Percentiles rank a stretch among this genome's conserved stretches.
Conservation (phyloP, 2,329 filamentous ascomycete species). For the Diaporthe ampelina region DNA sequence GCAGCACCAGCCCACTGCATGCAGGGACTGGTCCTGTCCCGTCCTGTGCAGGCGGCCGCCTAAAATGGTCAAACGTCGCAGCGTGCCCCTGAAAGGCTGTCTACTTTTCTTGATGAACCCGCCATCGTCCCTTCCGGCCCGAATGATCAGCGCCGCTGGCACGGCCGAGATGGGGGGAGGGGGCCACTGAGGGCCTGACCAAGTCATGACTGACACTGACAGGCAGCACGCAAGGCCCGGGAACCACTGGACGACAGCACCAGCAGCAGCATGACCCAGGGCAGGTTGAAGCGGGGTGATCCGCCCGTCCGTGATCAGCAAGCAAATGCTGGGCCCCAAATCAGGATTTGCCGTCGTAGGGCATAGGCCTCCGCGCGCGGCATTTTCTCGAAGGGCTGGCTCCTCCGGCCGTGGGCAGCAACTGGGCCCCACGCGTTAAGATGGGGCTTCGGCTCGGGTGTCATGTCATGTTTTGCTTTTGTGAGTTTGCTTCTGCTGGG, state of each 20-base stretch:
- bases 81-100: constrained; percentile 20
- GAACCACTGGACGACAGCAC: constrained; percentile 7
- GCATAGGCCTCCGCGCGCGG: constrained; percentile 23
- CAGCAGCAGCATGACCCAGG: not conserved
- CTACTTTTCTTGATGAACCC: not conserved
- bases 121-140: constrained; percentile 10
- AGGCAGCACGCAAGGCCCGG: not conserved
- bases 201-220: constrained; percentile 27
- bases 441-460: constrained; percentile 18
- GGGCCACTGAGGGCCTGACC: not conserved
- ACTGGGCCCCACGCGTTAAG: not conserved
- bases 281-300: constrained; percentile 20
- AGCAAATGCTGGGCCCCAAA: constrained; percentile 1
- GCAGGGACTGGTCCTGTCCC: constrained; percentile 29
- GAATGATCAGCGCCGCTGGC: constrained; percentile 27
- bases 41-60: constrained; percentile 12
- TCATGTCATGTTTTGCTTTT: constrained; percentile 21
- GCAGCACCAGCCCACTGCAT: constrained; percentile 18
- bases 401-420: not conserved
- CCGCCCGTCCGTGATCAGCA: constrained; percentile 32
- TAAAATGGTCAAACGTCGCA: constrained; percentile 34
- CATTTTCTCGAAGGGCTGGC: constrained; percentile 26
- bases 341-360: constrained; percentile 30
- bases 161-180: constrained; percentile 13
- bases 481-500: constrained; percentile 7